Percentiles rank a stretch among this genome's conserved stretches.
phyloP scores from a whole-genome alignment of 1,284 basidiomycete genomes.

The Cryptococcus maquisensis region DNA sequence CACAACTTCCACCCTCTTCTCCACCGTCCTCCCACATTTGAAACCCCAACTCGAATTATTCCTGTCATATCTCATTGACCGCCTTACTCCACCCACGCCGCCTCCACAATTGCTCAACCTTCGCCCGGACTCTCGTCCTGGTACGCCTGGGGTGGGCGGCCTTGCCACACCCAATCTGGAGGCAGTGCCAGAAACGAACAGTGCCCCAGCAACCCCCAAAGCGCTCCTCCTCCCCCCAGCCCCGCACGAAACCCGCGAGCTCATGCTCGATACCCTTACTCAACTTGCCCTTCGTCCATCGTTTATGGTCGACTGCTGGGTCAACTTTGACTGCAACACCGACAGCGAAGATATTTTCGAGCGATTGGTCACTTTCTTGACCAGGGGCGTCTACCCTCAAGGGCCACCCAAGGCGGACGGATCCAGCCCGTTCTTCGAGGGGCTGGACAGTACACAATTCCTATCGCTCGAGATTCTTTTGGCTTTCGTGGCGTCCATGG shows the following conservation, averaged over 20 bases:
- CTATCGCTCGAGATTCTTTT: conserved; percentile 86
- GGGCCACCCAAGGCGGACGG: conserved; percentile 35
- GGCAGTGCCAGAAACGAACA: conserved; percentile 8
- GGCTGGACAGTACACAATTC: conserved; percentile 71
- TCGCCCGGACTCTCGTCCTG: conserved; percentile 50
- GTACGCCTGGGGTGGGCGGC: conserved; percentile 51
- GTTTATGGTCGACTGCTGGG: conserved; percentile 92
- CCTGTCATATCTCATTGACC: conserved; percentile 86
- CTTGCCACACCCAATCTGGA: conserved; percentile 6
- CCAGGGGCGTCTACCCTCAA: conserved; percentile 74
- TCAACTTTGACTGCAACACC: conserved; percentile 95
- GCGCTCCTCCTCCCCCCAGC: conserved; percentile 55
- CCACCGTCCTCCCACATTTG: conserved; percentile 78
- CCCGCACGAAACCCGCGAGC: conserved; percentile 80
- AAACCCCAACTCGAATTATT: conserved; percentile 98
- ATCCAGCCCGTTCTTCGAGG: conserved; percentile 54
- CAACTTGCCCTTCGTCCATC: conserved; percentile 66
- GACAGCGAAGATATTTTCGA: conserved; percentile 97
- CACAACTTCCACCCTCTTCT: conserved; percentile 80
- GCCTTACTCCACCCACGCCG: conserved; percentile 62
- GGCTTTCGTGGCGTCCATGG: conserved; percentile 82
- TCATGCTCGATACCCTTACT: conserved; percentile 82
- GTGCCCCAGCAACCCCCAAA: conserved; percentile 29
- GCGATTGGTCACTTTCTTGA: conserved; percentile 81
- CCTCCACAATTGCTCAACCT: conserved; percentile 31